A percentile compares a stretch with the other conserved stretches of the same genome.
Conservation (phyloP, 164 flowering plant species). For the Litsea cubeba region DNA sequence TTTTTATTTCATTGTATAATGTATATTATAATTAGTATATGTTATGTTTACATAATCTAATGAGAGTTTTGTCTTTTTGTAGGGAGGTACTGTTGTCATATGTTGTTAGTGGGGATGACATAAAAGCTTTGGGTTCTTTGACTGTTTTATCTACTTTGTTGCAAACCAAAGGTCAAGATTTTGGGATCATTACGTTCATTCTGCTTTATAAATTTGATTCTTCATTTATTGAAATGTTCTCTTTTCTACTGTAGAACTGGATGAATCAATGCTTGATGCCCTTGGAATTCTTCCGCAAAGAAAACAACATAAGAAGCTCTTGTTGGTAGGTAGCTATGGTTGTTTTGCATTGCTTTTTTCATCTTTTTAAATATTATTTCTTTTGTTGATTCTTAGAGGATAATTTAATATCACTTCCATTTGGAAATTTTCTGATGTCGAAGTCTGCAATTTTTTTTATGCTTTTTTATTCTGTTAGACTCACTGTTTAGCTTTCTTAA, state of each 20-base stretch:
- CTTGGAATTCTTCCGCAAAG: conserved; percentile 98
- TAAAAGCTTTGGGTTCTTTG: conserved; percentile 75
- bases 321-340: conserved; percentile 52
- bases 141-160: conserved; percentile 73
- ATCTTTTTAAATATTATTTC: not conserved
- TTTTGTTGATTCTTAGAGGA: not conserved
- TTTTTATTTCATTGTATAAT: not conserved
- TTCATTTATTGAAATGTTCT: conserved; percentile 1
- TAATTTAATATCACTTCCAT: too few relatives aligned
- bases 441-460: not conserved
- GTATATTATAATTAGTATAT: not conserved
- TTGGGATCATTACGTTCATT: conserved; percentile 3
- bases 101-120: conserved; percentile 58
- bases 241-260: conserved; percentile 55
- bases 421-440: not conserved
- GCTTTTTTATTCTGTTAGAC: not conserved
- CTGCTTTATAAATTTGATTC: conserved; percentile 2
- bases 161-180: conserved; percentile 84
- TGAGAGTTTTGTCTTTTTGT: conserved; percentile 3
- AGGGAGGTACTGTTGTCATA: conserved; percentile 78
- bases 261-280: conserved; percentile 92
- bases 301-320: conserved; percentile 83
- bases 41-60: not conserved
- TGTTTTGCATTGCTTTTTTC: not conserved
- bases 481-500: not conserved